Conservation (phyloP, 257 asterid species). For the Gynochthodes officinalis region DNA sequence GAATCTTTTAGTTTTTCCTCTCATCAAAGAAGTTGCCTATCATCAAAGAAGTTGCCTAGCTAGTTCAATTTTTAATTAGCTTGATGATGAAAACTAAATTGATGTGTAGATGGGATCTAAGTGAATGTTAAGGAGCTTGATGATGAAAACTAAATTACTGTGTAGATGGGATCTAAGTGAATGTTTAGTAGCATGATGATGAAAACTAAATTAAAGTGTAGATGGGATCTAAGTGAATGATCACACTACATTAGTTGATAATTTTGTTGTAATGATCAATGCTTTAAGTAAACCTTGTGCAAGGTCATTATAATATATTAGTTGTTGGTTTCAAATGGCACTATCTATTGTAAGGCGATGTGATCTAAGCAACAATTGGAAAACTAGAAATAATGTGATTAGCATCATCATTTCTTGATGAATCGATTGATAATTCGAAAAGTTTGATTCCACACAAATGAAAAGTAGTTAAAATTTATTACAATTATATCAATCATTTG, state of each 20-base stretch:
- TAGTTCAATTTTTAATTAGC: not conserved
- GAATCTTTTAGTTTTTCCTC: not conserved
- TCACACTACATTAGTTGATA: not conserved
- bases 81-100: not conserved
- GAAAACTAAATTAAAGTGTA: not conserved
- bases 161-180: not conserved
- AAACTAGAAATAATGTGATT: not conserved
- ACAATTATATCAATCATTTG: constrained; percentile 17
- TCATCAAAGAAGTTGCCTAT: not conserved
- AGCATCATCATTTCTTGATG: not conserved
- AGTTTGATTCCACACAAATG: constrained; percentile 12
- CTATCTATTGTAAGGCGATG: not conserved
- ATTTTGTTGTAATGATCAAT: constrained; percentile 9
- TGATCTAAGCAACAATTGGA: constrained; percentile 4
- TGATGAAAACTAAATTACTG: not conserved
- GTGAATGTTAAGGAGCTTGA: not conserved
- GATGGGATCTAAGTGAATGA: not conserved
- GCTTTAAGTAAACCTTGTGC: not conserved
- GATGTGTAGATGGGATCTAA: not conserved
- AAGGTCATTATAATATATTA: not conserved
- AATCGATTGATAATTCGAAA: no score
- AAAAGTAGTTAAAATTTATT: constrained; percentile 14
- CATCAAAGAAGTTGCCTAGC: not conserved
- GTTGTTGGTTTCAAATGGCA: not conserved
- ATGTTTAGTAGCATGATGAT: not conserved